Base-by-base conservation (phyloP, 768 basidiomycete species). In the Sarcomyxa edulis region DNA sequence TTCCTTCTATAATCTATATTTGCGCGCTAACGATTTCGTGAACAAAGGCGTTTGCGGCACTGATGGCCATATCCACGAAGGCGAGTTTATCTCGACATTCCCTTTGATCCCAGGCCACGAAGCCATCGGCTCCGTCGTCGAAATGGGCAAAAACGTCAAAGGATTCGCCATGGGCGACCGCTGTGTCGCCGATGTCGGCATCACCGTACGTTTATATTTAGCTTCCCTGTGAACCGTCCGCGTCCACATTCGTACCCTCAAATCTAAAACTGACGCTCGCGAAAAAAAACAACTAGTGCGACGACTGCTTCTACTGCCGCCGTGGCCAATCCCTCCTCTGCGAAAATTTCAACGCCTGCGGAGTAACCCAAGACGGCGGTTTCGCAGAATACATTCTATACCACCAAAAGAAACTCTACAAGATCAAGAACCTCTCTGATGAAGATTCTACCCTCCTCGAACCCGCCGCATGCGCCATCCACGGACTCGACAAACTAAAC, bases 311-410 rank as follows among this genome's bases (percentile, higher is more conserved):
- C 64, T 91, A 79, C 64, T 94, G 92, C 60, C 77, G 88, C 36
- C 76, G 87, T 30, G 90, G 89, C n/a, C 66, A 87, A 52, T 72
- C 78, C 14, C 68, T 93, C 7, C 64, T 90, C 39, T 95, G 92
- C 62, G 90, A 93, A 58, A 71, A 88, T 65, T 92, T 91, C 61
- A 69, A 79, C 40, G 75, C 84, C 5, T 74, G 81, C 9, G 92
- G 91, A 33, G 84, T 92, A 31, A 85, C 81, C 14, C 62, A 74
- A 48, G 80, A 85, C 45, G 91, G 91, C 41, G 91, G 88, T 19
- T 95, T 95, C 55, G 88, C 90, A 6, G 89, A 92, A 54, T 93
- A 91, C 63, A 76, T 91, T 48, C 76, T 74, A 42, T 89, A 85
- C 39, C 54, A 65, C 43, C 59, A 84, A 44, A 72, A 80, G 56